A percentile compares a stretch with the other conserved stretches of the same genome.
These are phyloP conservation scores for Micractinium sp. DNA, from an alignment of 139 green algal genomes.

Conservation along the genomic window DNA sequence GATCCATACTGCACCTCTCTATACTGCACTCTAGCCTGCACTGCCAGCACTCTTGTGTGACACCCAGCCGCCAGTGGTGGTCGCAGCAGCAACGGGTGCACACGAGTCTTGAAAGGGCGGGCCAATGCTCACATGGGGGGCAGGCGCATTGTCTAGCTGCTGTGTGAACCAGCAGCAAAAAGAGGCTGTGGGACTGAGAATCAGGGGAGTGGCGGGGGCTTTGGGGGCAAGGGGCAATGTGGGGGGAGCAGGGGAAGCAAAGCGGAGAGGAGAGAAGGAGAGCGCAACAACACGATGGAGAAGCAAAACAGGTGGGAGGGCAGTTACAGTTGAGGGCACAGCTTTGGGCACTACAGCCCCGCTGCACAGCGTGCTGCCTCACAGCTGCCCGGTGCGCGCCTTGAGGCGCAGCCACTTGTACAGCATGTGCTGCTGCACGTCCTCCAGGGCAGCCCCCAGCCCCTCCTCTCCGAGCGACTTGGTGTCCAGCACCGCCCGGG, in stretches of 20 bases:
- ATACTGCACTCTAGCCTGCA: too few relatives aligned
- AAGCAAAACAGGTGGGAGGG: background rate
- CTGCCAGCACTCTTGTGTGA: too few relatives aligned
- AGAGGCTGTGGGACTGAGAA: too few relatives aligned
- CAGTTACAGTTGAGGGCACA: too few relatives aligned
- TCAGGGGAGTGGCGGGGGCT: background rate
- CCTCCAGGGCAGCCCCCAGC: background rate
- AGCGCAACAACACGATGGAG: background rate
- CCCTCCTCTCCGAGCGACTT: background rate
- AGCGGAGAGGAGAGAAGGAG: background rate
- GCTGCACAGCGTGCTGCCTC: background rate
- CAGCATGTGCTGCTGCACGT: slow-evolving; percentile 10
- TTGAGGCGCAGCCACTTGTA: background rate
- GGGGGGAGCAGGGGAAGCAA: background rate
- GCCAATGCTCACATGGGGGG: background rate
- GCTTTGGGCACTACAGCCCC: too few relatives aligned
- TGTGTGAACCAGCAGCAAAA: too few relatives aligned
- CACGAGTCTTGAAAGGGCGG: too few relatives aligned
- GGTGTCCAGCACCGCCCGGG: background rate
- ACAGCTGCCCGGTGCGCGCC: background rate
- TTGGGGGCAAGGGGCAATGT: background rate
- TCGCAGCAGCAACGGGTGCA: too few relatives aligned
- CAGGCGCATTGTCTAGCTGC: too few relatives aligned
- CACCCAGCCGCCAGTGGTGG: too few relatives aligned
- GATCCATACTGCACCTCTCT: too few relatives aligned